These are phyloP conservation scores for Globisporangium canariense DNA, from an alignment of 352 stramenopile genomes.

Conservation along the genomic window DNA sequence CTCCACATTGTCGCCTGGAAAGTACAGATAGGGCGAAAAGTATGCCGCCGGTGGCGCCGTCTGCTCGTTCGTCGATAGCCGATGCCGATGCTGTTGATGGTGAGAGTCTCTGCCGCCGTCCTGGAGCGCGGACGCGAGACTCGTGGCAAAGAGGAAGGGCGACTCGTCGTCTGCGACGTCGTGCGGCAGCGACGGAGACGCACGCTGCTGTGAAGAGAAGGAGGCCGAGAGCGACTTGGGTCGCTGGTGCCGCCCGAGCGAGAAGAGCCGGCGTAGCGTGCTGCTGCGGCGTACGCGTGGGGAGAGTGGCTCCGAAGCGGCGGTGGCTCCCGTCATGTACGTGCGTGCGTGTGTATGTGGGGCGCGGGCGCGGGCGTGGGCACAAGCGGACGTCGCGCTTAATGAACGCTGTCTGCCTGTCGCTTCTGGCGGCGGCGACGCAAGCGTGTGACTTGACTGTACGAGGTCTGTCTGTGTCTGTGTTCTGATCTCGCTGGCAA, in stretches of 20 bases:
- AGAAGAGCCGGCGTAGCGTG: conserved; percentile 17
- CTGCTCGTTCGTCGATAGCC: background rate
- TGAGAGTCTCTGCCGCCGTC: background rate
- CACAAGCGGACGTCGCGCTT: no score
- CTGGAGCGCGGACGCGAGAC: conserved; percentile 12
- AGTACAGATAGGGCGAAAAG: conserved; percentile 20
- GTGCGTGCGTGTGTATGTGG: background rate
- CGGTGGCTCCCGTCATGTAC: background rate
- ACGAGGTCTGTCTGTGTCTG: background rate
- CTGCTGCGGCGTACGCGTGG: background rate
- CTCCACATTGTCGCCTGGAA: conserved; percentile 2
- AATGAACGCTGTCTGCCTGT: no score
- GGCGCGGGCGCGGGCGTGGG: no score
- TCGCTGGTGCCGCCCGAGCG: conserved; percentile 5
- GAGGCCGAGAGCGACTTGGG: background rate
- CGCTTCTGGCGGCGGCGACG: no score
- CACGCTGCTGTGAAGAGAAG: background rate
- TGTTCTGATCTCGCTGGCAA: background rate
- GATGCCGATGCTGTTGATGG: background rate
- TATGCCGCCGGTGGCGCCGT: background rate
- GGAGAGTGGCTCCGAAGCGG: background rate
- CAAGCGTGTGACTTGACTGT: background rate
- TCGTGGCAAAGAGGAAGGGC: conserved; percentile 19
- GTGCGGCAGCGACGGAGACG: background rate
- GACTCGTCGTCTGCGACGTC: background rate